Percentiles rank a stretch among this genome's conserved stretches.
Conservation (phyloP, 2,329 filamentous ascomycete genomes). For the Aspergillus brasiliensis region DNA sequence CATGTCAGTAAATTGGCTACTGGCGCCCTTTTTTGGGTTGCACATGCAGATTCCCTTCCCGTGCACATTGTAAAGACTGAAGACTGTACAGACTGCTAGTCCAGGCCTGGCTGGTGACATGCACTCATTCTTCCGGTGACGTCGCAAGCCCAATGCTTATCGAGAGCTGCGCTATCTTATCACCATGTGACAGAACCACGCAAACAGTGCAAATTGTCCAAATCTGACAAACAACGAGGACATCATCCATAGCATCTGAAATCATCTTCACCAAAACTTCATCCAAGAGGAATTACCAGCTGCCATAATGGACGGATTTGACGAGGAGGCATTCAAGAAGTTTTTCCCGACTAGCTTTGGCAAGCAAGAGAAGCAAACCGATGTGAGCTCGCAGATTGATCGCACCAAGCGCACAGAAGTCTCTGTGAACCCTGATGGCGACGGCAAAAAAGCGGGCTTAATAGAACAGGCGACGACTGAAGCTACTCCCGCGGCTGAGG, state of each 20-base stretch:
- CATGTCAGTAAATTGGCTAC: neutral
- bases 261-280: neutral
- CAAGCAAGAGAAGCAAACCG: conserved; percentile 72
- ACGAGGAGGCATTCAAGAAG: conserved; percentile 50
- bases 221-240: conserved; percentile 25
- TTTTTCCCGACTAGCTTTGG: conserved; percentile 85
- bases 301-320: conserved; percentile 43
- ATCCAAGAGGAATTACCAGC: conserved; percentile 4
- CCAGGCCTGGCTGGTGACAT: no score
- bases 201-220: conserved; percentile 29
- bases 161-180: neutral
- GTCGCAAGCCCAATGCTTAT: neutral
- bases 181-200: neutral
- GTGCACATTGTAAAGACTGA: neutral
- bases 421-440: conserved; percentile 31
- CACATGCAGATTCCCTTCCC: neutral
- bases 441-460: conserved; percentile 29
- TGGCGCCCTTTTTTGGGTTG: neutral
- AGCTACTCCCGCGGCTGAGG: conserved; percentile 16
- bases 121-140: neutral
- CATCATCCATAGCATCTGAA: conserved; percentile 12
- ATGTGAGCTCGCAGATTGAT: conserved; percentile 79
- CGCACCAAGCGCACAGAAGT: conserved; percentile 66
- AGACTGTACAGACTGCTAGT: no score
- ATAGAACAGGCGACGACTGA: conserved; percentile 26